Base-by-base conservation (phyloP, 176 grass and related monocot genomes). In the Typha latifolia region DNA sequence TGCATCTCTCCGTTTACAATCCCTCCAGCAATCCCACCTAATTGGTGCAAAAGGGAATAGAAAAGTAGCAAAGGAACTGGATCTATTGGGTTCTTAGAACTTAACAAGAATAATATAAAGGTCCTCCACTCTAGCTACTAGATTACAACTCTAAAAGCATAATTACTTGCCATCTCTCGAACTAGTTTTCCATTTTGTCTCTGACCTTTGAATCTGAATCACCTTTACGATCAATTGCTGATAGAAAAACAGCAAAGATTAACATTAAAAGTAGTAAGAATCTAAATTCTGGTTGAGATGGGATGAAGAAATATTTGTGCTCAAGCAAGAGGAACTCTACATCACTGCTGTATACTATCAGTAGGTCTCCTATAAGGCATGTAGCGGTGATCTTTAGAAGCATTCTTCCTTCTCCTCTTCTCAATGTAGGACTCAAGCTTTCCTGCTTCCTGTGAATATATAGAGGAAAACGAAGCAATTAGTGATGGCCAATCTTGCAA, bases 321-420 rank as follows among this genome's bases (percentile, higher is more conserved):
- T 51, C 27, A 26, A 29, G 37, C 37, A 43, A 43, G 37, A 1
- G 5, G 37, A 43, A 43, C 37, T 43, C 37, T 43, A 16, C 50
- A 66, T 66, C 61, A 79, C 74, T 73, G 3, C 48, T 66, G 64
- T 62, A 69, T 69, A 62, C 66, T 82, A 66, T 74, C 53, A 4
- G 56, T 82, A 20, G 78, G 68, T 62, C 88, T 80, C 32, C 81
- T n/a, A 63, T 97, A 97, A 4, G 94, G 88, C 93, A 97, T 89
- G 75, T 76, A 90, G 12, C 89, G 86, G 64, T 90, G 94, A 90
- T 97, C 94, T 75, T 97, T 97, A 15, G 89, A 97, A 53, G 94
- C 85, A 48, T 92, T 97, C 69, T 79, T 96, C 78, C 49, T 91
- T 32, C 85, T 61, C 63, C 71, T 87, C 72, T 82, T 96, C 55